phyloP scores from a whole-genome alignment of 192 early-diverging fungal genomes.

The Umbelopsis sp. region DNA sequence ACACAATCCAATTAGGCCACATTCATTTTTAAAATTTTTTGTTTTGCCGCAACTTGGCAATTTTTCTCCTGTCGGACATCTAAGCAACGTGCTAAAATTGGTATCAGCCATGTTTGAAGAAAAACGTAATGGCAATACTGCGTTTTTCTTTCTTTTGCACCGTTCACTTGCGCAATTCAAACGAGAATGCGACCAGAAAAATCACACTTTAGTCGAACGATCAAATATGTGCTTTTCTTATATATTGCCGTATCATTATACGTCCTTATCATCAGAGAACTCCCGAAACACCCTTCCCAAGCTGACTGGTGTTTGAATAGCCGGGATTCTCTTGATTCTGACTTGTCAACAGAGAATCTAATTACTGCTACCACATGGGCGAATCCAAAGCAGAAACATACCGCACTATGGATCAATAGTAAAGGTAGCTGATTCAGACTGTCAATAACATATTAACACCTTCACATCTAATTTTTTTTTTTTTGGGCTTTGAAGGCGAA shows the following conservation, averaged over 20 bases:
- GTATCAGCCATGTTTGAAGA: not conserved
- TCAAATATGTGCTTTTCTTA: not conserved
- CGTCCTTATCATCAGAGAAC: not conserved
- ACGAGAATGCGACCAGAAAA: conserved; percentile 5
- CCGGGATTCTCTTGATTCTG: conserved; percentile 22
- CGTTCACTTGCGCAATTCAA: not conserved
- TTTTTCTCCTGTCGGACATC: too few species aligned
- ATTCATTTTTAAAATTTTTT: too few species aligned
- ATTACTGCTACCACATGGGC: conserved; percentile 6
- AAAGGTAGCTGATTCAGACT: too few species aligned
- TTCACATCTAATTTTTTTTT: not conserved
- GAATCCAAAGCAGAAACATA: not conserved
- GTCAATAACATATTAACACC: too few species aligned
- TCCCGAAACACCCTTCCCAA: not conserved
- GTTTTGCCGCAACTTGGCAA: too few species aligned
- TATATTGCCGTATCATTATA: not conserved
- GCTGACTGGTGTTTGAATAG: not conserved
- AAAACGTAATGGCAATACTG: not conserved
- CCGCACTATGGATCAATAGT: conserved; percentile 23
- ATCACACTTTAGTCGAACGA: not conserved
- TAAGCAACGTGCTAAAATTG: not conserved
- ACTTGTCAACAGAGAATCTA: not conserved
- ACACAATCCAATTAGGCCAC: too few species aligned
- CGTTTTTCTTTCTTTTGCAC: not conserved
- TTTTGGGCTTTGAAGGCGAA: conserved; percentile 27